These are phyloP conservation scores for Exophiala xenobiotica DNA, from an alignment of 2,329 filamentous ascomycete genomes.

Conservation along the genomic window DNA sequence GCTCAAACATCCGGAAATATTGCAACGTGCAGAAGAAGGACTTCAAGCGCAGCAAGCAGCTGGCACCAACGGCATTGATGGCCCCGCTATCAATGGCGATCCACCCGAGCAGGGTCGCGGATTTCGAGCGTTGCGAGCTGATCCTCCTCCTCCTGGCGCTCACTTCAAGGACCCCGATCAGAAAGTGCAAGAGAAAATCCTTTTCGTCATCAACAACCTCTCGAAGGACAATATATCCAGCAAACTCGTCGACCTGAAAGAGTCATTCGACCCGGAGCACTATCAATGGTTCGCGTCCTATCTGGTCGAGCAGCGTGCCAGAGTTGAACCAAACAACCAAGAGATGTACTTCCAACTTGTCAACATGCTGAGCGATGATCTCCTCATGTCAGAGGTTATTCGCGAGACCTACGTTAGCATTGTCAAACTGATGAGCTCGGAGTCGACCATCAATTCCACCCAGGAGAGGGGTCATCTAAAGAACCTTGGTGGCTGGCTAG, in stretches of 20 bases:
- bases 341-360: slow-evolving; percentile 88
- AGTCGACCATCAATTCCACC: slow-evolving; percentile 77
- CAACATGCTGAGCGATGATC: slow-evolving; percentile 73
- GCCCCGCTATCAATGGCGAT: slow-evolving; percentile 71
- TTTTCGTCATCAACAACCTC: slow-evolving; percentile 95
- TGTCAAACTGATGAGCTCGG: slow-evolving; percentile 83
- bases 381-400: slow-evolving; percentile 83
- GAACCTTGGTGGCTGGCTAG: slow-evolving; percentile 91
- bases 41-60: slow-evolving; percentile 61
- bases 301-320: slow-evolving; percentile 91
- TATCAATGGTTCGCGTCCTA: slow-evolving; percentile 97
- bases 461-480: slow-evolving; percentile 87
- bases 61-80: slow-evolving; percentile 43
- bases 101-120: slow-evolving; percentile 61
- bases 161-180: slow-evolving; percentile 79
- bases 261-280: slow-evolving; percentile 74
- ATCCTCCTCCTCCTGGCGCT: slow-evolving; percentile 62
- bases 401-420: slow-evolving; percentile 89
- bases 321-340: slow-evolving; percentile 96
- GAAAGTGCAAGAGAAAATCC: slow-evolving; percentile 85
- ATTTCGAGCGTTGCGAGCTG: slow-evolving; percentile 76
- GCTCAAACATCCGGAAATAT: slow-evolving; percentile 81
- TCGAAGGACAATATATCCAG: slow-evolving; percentile 82
- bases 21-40: slow-evolving; percentile 77
- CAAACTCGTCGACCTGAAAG: slow-evolving; percentile 78